Base-by-base conservation (phyloP, 129 eudicot species). In the Artemisia annua region DNA sequence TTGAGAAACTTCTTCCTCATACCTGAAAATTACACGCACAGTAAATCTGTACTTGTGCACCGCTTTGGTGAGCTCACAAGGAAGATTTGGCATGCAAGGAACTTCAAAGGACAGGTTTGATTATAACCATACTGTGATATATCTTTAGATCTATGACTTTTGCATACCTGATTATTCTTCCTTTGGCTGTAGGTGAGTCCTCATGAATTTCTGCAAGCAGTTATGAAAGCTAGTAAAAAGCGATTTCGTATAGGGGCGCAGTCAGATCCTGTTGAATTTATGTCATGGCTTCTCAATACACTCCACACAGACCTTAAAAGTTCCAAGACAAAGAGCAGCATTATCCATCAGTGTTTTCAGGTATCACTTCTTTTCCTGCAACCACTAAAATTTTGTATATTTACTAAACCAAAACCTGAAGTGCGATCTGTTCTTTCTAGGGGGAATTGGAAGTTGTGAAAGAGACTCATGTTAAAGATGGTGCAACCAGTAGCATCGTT, bases 21-120 rank as follows among this genome's bases (percentile, higher is more conserved):
- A 55, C 96, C 98, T 51, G 91, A 93, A 83, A 93, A 93, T 69
- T 93, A 93, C 78, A 71, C 55, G 48, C 78, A 86, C 87, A 84
- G 87, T 78, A 93, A 83, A 76, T 90, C 97, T 67, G 89, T 87
- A 54, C 96, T 93, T 77, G 98, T 93, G 73, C 98, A 85, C 43
- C 87, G 97, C 0, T 93, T 93, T 79, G 98, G 98, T 70, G 98
- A 93, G 87, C 98, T 94, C 70, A 94, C 98, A 22, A 79, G 97
- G 81, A 94, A 94, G 83, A 86, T 94, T 54, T 94, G 98, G 98
- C 98, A 94, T 83, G 89, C 93, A 7, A 82, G 91, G 48, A 94
- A 94, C 82, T 94, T 94, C 57, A 94, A 94, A 80, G 97, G 98
- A 73, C 97, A 94, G 96, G 98, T 94, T 48, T 58, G 70, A 15